Evolutionary conservation across 768 basidiomycete species (phyloP), one percentile per base, ranked within the genome.

Genomic region (Lactarius indigo): DNA sequence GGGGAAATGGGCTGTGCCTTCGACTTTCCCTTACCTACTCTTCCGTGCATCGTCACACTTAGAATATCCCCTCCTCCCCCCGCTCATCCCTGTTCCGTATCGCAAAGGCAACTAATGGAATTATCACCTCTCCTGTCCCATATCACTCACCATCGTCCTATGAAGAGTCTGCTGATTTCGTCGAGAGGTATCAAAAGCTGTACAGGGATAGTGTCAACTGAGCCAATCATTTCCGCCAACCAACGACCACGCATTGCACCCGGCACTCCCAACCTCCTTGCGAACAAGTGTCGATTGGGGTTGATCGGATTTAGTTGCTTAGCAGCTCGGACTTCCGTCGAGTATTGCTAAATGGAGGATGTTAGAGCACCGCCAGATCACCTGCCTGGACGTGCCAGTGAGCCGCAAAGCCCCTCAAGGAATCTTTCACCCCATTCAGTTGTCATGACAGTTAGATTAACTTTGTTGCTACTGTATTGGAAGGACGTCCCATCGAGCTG

Each of bases 21-120:
- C 18, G 18, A 18, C 42, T 18, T 47, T 64, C 33, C 30, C 30
- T 28, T 18, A 39, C 33, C n/a, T n/a, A 39, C 31, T 30, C 5
- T 8, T n/a, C 20, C 10, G 12, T 28, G 57, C 57, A 5, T 35
- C 44, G 10, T 10, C 26, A 0, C 50, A 26, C 26, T 26, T 52
- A 52, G 50, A 52, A 23, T 58, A 35, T 3, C 18, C n/a, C 33
- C 57, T 35, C 35, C 33, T n/a, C 57, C 57, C 33, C 31, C 60
- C 12, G 37, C 60, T 66, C 56, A 66, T 63, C 65, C 23, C 12
- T 57, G 56, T 57, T 57, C n/a, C 33, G 56, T 31, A 57, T 57
- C 33, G 18, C 9, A 28, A 30, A 56, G 55, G 10, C 7, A 30
- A 57, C 56, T 20, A 33, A 57, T 57, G 56, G 56, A 35, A 57